Evolutionary conservation across 352 stramenopile species (phyloP), one percentile per base, ranked within the genome.

Genomic region (Pythium insidiosum): DNA sequence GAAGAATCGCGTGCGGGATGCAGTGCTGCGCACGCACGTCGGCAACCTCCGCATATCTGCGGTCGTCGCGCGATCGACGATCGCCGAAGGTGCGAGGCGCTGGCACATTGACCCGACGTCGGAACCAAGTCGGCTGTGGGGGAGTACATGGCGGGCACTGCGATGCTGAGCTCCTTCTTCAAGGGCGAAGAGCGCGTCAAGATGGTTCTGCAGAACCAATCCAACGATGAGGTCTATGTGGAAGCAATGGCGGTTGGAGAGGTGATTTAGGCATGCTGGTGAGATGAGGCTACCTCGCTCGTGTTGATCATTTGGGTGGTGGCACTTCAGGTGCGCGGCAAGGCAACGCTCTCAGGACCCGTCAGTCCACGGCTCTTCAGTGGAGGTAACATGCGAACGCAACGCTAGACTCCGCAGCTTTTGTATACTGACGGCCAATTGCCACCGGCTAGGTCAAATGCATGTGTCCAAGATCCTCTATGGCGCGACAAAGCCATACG

Each of bases 181-280:
- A 94, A 94, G 50, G 74, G 76, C 45, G 76, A 94, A 47, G 81
- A 94, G 60, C 81, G 81, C 38, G 61, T 94, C 47, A 88, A 89
- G 47, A 50, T 83, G 63, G 58, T 93, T 29, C 78, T 67, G 21
- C 78, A 73, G 38, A 60, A 65, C n/a, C 57, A 61, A 43, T 73
- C 84, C 22, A 67, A 72, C n/a, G 75, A 91, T 48, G 49, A 68
- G 21, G 50, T 90, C 4, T 90, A 88, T 43, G 69, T 83, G 12
- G 81, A 94, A 47, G 58, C 73, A 1, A 74, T 94, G 56, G 75
- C 73, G 1, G 73, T 86, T 28, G 81, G 81, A 39, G 81, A 94
- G 66, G 73, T 84, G n/a, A n/a, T n/a, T n/a, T n/a, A n/a, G n/a
- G n/a, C n/a, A n/a, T n/a, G n/a, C n/a, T n/a, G n/a, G n/a, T n/a